phyloP scores from a whole-genome alignment of 352 stramenopile species.

The Lagenidium giganteum region DNA sequence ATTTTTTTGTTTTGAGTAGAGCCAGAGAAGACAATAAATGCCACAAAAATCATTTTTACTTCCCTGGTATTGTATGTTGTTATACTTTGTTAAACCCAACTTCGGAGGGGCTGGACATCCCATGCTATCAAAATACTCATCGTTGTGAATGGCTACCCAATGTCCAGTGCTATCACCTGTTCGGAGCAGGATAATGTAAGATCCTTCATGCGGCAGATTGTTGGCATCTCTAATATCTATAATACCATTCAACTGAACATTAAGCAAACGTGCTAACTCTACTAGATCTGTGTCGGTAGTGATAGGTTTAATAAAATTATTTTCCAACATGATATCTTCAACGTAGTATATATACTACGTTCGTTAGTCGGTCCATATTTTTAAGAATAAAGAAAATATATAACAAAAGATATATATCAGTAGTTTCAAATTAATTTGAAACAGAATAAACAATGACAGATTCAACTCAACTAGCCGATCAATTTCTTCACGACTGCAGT shows the following conservation, averaged over 20 bases:
- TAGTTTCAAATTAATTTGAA: too few species aligned
- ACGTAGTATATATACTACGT: conserved; percentile 1
- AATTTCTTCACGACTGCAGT: conserved; percentile 1
- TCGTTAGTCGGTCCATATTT: too few species aligned
- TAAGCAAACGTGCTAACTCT: conserved; percentile 4
- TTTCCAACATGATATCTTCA: conserved; percentile 1
- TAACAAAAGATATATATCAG: too few species aligned
- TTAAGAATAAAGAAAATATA: too few species aligned
- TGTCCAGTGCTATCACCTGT: conserved; percentile 1
- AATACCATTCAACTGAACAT: conserved; percentile 6
- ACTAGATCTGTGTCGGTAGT: conserved; percentile 11
- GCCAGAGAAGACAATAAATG: conserved; percentile 5
- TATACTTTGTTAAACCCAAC: conserved; percentile 2
- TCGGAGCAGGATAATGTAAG: conserved; percentile 6
- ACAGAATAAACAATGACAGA: conserved; percentile 8
- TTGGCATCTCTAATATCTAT: conserved; percentile 4
- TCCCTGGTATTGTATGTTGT: conserved; percentile 5
- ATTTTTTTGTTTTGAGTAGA: conserved; percentile 9
- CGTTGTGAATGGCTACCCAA: conserved; percentile 2
- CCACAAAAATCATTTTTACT: conserved; percentile 5
- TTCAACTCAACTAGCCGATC: conserved; percentile 13
- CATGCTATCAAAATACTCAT: conserved; percentile 4
- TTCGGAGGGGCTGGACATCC: background rate
- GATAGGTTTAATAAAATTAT: conserved; percentile 6
- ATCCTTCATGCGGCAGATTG: conserved; percentile 1